Evolutionary conservation across 164 flowering plant species (phyloP), one percentile per base, ranked within the genome.

Genomic region (Vitis amurensis): DNA sequence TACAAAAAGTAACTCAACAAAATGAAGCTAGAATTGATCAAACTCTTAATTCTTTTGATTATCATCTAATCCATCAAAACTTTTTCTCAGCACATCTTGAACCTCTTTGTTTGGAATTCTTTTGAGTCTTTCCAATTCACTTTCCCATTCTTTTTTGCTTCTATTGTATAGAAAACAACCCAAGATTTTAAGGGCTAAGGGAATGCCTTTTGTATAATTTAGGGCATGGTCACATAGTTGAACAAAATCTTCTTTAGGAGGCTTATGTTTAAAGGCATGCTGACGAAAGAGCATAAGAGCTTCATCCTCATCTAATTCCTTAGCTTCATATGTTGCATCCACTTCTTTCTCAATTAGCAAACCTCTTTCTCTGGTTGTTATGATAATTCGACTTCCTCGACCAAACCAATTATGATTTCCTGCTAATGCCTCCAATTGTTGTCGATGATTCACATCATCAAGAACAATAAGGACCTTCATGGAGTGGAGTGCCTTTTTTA

Each of bases 351-450:
- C 30, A 11, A 27, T 5, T 4, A 75, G 52, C 56, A 79, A 31
- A 14, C 49, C 16, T 49, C 61, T 11, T 47, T 71, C 68, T 68
- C 71, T 63, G 1, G 71, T 69, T 0, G 72, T 78, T n/a, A 78
- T 51, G 15, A 79, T 70, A 15, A 79, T 63, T 56, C 77, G 57
- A 56, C 82, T 79, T 13, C 78, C 81, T 3, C 23, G 56, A 16
- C 76, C 76, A 37, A 74, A 75, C 78, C 76, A 68, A 23, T 51
- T 37, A 44, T 6, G 44, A 31, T 31, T 31, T 31, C 44, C 4
- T 31, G 44, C 7, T 6, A 31, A 31, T 4, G 44, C 44, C 44
- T 31, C 44, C 2, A 31, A 31, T 31, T 31, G 44, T 31, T 6
- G 44, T 6, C 8, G 6, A 8, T 31, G 44, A 31, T 31, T 31